A percentile compares a stretch with the other conserved stretches of the same genome.
Conservation (phyloP, 495 filamentous ascomycete species). For the Beverwykella pulmonaria region DNA sequence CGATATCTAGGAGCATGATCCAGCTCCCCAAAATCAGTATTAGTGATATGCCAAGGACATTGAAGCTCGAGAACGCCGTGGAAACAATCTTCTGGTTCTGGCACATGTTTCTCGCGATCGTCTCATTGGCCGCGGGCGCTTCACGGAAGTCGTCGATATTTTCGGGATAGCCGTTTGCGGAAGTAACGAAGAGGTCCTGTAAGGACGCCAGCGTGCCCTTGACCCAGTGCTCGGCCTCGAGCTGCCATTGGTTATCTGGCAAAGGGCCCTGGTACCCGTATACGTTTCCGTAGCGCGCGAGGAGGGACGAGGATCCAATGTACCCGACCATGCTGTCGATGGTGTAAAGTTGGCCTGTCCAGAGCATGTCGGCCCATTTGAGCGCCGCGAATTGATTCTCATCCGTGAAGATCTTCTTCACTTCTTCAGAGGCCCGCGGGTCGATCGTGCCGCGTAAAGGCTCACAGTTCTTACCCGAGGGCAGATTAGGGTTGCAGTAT, state of each 20-base stretch:
- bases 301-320: slow-evolving; percentile 5
- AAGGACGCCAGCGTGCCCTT: slow-evolving; percentile 14
- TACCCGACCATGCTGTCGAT: slow-evolving; percentile 7
- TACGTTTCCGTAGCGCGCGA: slow-evolving; percentile 2
- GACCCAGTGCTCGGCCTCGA: slow-evolving; percentile 22
- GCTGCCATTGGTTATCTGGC: slow-evolving; percentile 27
- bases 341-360: neutral
- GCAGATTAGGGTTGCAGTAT: slow-evolving; percentile 25
- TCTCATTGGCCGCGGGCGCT: neutral
- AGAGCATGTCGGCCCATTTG: neutral
- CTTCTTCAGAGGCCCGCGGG: neutral
- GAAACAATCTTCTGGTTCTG: slow-evolving; percentile 28
- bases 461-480: slow-evolving; percentile 4
- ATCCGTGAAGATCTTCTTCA: slow-evolving; percentile 7
- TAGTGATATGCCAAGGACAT: slow-evolving; percentile 20
- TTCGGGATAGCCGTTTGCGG: neutral
- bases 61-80: slow-evolving; percentile 20
- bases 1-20: slow-evolving; percentile 22
- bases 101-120: slow-evolving; percentile 12
- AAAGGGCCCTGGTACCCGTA: slow-evolving; percentile 14
- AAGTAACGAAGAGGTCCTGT: slow-evolving; percentile 1
- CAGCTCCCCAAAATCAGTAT: slow-evolving; percentile 18
- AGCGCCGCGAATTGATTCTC: neutral
- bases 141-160: neutral
- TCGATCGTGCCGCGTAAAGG: slow-evolving; percentile 15